A percentile compares a stretch with the other conserved stretches of the same genome.
Evolutionary conservation across 164 flowering plant genomes (phyloP).

Genomic region (Cinnamomum micranthum): DNA sequence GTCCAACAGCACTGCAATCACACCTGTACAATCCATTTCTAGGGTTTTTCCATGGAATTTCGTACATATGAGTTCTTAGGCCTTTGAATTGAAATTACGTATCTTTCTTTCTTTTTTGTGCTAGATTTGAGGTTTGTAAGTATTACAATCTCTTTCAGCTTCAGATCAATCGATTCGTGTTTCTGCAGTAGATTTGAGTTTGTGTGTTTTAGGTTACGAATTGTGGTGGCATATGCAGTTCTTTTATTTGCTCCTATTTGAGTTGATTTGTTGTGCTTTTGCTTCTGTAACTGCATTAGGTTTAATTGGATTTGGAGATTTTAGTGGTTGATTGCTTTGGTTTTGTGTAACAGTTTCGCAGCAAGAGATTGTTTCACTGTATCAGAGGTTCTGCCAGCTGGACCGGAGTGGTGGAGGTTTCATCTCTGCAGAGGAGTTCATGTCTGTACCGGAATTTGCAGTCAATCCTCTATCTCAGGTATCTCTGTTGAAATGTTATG

Average conservation of each 20-base stretch:
- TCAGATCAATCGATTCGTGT: too few relatives aligned
- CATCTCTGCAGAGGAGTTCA: constrained; percentile 45
- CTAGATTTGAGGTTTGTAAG: too few relatives aligned
- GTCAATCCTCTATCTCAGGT: constrained; percentile 59
- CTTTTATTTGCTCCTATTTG: too few relatives aligned
- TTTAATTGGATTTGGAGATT: neutral
- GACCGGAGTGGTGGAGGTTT: constrained; percentile 45
- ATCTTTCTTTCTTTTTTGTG: too few relatives aligned
- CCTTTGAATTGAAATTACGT: neutral
- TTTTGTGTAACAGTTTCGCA: constrained; percentile 35
- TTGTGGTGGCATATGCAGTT: too few relatives aligned
- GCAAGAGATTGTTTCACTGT: constrained; percentile 53
- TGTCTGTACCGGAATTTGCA: constrained; percentile 51
- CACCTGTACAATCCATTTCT: constrained; percentile 21
- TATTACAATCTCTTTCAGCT: too few relatives aligned
- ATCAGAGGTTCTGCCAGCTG: constrained; percentile 52
- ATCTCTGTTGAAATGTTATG: neutral
- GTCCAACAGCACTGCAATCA: constrained; percentile 44
- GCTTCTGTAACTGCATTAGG: too few relatives aligned
- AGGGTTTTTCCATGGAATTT: neutral
- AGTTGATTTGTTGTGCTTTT: too few relatives aligned
- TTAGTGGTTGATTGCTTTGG: neutral
- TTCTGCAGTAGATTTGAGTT: too few relatives aligned
- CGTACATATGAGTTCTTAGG: neutral
- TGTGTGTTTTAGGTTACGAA: too few relatives aligned